Evolutionary conservation across 805 yeast genomes (phyloP), one percentile per base, ranked within the genome.

Genomic region (Ogataea haglerorum): DNA sequence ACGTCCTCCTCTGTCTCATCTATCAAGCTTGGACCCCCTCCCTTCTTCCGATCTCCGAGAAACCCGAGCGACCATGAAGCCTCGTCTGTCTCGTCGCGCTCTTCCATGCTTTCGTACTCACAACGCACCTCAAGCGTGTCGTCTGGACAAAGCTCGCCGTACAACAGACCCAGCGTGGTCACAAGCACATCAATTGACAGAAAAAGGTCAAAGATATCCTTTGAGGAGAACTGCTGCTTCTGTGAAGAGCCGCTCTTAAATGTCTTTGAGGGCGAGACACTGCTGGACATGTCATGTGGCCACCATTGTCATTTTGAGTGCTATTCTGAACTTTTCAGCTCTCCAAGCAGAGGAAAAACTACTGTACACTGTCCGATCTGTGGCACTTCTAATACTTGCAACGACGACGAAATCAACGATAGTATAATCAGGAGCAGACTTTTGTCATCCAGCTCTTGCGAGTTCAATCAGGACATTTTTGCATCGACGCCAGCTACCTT

Each of bases 301-400:
- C 78, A 74, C 49, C 59, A 60, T 28, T 56, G 69, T 21, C 80
- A 75, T 51, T 60, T 61, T 38, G 62, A 68, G 38, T 75, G 80
- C 45, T 68, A 62, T 23, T 44, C 60, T 3, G 57, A 67, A 6
- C 38, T 65, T 28, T 45, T 63, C 9, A 29, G 33, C n/a, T 28
- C 51, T 9, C 42, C 38, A 5, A 24, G 18, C 2, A 33, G 26
- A 9, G 30, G 17, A 3, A 32, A 34, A 19, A 23, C 46, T 6
- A 29, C 36, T 10, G 45, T 47, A 3, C 39, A 33, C 18, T 54
- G 58, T 30, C 54, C 56, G 3, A 14, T 40, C 14, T 54, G 58
- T 24, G 56, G 52, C 5, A 12, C 38, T 1, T 14, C 41, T 5
- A 41, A 36, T 25, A 26, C 39, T 10, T 48, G 47, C 36, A 47